Evolutionary conservation across 2,329 filamentous ascomycete species (phyloP), one percentile per base, ranked within the genome.

Genomic region (Diaporthe velutina): DNA sequence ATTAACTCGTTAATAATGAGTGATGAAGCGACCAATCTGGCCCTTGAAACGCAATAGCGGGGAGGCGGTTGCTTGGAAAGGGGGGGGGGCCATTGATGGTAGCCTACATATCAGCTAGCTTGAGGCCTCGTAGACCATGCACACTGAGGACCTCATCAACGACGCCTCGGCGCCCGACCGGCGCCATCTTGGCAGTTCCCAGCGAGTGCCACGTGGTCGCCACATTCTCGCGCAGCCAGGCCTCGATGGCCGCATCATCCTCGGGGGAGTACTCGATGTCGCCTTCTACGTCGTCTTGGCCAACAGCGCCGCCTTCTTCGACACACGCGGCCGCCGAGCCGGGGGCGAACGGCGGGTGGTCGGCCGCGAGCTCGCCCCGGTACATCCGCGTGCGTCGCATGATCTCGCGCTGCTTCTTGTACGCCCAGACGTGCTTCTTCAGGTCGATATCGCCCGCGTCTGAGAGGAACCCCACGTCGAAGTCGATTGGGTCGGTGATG

Each of bases 381-480:
- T 88, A 92, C 75, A 86, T 84, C 3, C 85, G 80, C 78, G 90
- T 88, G 22, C 90, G 88, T 4, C 91, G 87, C 30, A 86, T 83
- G 71, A 93, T 87, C 80, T 92, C 90, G 4, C 92, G 89, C 15
- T 86, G 85, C 78, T 88, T 88, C 82, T 93, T 93, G 83, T 93
- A 93, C 0, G 84, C 88, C 90, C 90, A 92, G 9, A 91, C 78
- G 17, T 90, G 87, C 77, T 87, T 89, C 80, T 88, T 88, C 33
- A 60, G 35, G 35, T 60, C 35, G 13, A 40, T 25, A 3, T 28
- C 22, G 35, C 8, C 22, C 0, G 10, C 1, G n/a, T 40, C 57
- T 30, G 57, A 58, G 1, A 58, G 33, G 22, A n/a, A 38, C 8
- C 55, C 55, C 33, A 15, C 22, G 5, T 58, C 42, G 5, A 58